Evolutionary conservation across 805 yeast species (phyloP).

Genomic region (Myxozyma neotropica): DNA sequence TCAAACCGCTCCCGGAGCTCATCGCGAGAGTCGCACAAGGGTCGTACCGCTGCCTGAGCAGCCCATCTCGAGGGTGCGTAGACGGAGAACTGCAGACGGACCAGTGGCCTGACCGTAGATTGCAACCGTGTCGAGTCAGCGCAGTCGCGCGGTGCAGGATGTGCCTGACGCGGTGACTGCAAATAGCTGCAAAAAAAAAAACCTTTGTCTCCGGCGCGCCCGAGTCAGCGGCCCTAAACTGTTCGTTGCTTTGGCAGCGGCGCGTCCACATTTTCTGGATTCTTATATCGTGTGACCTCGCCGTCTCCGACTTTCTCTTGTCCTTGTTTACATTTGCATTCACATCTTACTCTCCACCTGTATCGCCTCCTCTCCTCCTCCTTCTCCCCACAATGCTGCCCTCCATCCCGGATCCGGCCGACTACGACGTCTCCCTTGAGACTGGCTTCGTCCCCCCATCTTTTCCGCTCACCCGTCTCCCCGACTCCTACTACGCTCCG

Average conservation of each 20-base stretch:
- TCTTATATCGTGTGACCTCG: neutral
- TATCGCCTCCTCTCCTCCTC: neutral
- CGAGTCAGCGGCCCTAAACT: neutral
- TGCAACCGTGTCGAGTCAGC: too few relatives aligned
- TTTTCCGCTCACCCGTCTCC: constrained; percentile 62
- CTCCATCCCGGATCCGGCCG: constrained; percentile 54
- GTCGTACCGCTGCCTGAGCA: neutral
- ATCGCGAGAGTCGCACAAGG: neutral
- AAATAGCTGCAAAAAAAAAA: too few relatives aligned
- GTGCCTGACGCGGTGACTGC: too few relatives aligned
- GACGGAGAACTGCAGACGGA: too few relatives aligned
- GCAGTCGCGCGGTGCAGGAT: too few relatives aligned
- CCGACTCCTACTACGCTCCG: constrained; percentile 62
- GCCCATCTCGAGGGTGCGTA: too few relatives aligned
- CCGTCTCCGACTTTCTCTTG: neutral
- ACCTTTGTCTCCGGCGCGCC: too few relatives aligned
- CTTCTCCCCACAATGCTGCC: constrained; percentile 26
- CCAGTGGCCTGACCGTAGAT: too few relatives aligned
- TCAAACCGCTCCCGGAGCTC: too few relatives aligned
- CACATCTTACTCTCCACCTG: neutral
- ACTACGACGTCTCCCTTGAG: constrained; percentile 67
- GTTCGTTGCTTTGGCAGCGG: neutral
- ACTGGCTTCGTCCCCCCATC: constrained; percentile 80
- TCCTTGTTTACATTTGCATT: neutral
- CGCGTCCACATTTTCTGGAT: constrained; percentile 8